Evolutionary conservation across 2,329 filamentous ascomycete species (phyloP), one percentile per base, ranked within the genome.

Genomic region (Penicillium aurantiogriseum): DNA sequence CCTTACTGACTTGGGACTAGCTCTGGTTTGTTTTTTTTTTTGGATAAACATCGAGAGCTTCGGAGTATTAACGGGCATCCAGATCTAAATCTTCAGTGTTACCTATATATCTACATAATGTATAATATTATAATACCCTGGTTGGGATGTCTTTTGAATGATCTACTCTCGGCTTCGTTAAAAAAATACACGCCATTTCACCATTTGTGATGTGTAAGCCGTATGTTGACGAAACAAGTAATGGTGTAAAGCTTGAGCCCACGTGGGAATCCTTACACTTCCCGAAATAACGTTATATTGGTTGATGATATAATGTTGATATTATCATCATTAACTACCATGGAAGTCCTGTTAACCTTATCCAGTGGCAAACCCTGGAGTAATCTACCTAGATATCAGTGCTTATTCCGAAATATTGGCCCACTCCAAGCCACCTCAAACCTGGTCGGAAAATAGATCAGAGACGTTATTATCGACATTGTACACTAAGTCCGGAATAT

Each of bases 51-150:
- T 17, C 11, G 33, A 15, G 6, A 15, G 33, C 23, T 39, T 53
- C 51, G 42, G 51, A 53, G 33, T 47, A 47, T 39, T 47, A 53
- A 53, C 33, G 33, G 51, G 17, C n/a, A 36, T n/a, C 19, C 17
- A 56, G 51, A 62, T 59, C 59, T 40, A n/a, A 62, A 56, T 62
- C 56, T 62, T 59, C 55, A 60, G 43, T 54, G 7, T 42, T 47
- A 46, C 40, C 31, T 33, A 33, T 33, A 31, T 31, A 15, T 33
- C 31, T 33, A 33, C 11, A 33, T 33, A 33, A 33, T 15, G 5
- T 33, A 33, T 13, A 15, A 2, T 33, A 33, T 33, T 31, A 31
- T 31, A 31, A 15, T 2, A 33, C 31, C 31, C 5, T 33, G 5
- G 5, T 33, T 33, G 6, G 11, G 1, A 13, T 33, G 47, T 21